Percentiles rank a stretch among this genome's conserved stretches.
Conservation (phyloP, 116 monocot genomes). For the Papilionanthe hybrid region DNA sequence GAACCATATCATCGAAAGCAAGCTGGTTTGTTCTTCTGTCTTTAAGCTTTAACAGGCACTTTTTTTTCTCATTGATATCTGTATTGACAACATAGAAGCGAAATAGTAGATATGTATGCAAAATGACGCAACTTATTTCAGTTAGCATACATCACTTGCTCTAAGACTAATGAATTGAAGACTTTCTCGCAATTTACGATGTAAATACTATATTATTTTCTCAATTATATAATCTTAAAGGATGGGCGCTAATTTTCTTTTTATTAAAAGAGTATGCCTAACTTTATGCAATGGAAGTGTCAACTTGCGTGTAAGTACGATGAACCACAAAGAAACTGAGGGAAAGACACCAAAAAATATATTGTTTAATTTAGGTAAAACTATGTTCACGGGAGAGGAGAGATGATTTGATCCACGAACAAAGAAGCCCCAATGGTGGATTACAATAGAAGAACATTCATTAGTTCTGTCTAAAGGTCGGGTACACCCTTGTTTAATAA, state of each 20-base stretch:
- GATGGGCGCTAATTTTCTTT: background rate
- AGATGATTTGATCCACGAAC: too few relatives aligned
- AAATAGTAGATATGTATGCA: background rate
- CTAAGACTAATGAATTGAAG: background rate
- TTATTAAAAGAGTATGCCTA: background rate
- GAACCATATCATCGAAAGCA: conserved; percentile 56
- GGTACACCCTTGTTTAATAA: too few relatives aligned
- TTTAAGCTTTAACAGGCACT: background rate
- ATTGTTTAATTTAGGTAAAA: too few relatives aligned
- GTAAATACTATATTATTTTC: background rate
- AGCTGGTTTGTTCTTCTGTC: conserved; percentile 48
- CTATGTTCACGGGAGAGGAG: too few relatives aligned
- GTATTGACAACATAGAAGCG: background rate
- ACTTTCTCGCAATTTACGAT: background rate
- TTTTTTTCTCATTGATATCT: background rate
- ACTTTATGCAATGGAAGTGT: too few relatives aligned
- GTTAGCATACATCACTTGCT: background rate
- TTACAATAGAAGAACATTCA: too few relatives aligned
- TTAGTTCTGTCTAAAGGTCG: too few relatives aligned
- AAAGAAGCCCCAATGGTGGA: too few relatives aligned
- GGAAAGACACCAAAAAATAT: too few relatives aligned
- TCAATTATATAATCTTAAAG: background rate
- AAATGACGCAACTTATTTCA: background rate
- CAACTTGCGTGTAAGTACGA: too few relatives aligned
- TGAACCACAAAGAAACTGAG: too few relatives aligned